A percentile compares a stretch with the other conserved stretches of the same genome.
Conservation (phyloP, 139 green algal species). For the Desmodesmus armatus region DNA sequence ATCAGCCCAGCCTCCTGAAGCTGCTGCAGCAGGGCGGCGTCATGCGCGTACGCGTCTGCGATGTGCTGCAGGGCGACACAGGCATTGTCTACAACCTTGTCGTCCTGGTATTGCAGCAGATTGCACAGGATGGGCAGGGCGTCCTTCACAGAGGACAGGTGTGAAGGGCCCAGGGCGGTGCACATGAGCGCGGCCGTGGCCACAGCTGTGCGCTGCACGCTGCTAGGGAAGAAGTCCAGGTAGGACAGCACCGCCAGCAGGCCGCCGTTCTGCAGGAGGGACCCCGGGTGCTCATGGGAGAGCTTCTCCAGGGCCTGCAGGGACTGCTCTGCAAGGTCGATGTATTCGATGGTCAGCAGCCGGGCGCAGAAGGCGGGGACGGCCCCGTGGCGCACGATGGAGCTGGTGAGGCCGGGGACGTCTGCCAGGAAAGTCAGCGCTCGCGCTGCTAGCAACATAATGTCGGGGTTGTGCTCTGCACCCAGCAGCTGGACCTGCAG, state of each 20-base stretch:
- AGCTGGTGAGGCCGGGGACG: constrained; percentile 75
- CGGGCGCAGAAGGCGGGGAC: constrained; percentile 85
- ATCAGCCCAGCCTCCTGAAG: constrained; percentile 83
- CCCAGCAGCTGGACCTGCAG: constrained; percentile 83
- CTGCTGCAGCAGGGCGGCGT: constrained; percentile 67
- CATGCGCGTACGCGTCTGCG: constrained; percentile 70
- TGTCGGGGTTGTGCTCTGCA: constrained; percentile 91
- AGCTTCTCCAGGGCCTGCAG: constrained; percentile 97
- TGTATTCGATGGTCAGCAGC: constrained; percentile 97
- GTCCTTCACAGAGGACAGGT: constrained; percentile 68
- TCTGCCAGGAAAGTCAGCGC: constrained; percentile 95
- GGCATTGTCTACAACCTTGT: constrained; percentile 91
- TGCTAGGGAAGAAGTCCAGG: constrained; percentile 96
- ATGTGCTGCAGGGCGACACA: constrained; percentile 88
- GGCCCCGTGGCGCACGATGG: constrained; percentile 91
- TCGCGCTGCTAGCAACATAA: constrained; percentile 94
- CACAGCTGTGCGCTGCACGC: constrained; percentile 93
- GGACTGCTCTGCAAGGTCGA: constrained; percentile 96
- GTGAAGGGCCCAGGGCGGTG: constrained; percentile 64
- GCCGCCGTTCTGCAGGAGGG: constrained; percentile 82
- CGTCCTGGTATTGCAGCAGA: constrained; percentile 81
- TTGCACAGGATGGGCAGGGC: constrained; percentile 89
- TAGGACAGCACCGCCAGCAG: constrained; percentile 93
- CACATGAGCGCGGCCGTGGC: constrained; percentile 94
- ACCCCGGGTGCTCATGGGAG: constrained; percentile 84